A percentile compares a stretch with the other conserved stretches of the same genome.
These are phyloP conservation scores for Avena insularis DNA, from an alignment of 176 grass and related monocot species.

Conservation along the genomic window DNA sequence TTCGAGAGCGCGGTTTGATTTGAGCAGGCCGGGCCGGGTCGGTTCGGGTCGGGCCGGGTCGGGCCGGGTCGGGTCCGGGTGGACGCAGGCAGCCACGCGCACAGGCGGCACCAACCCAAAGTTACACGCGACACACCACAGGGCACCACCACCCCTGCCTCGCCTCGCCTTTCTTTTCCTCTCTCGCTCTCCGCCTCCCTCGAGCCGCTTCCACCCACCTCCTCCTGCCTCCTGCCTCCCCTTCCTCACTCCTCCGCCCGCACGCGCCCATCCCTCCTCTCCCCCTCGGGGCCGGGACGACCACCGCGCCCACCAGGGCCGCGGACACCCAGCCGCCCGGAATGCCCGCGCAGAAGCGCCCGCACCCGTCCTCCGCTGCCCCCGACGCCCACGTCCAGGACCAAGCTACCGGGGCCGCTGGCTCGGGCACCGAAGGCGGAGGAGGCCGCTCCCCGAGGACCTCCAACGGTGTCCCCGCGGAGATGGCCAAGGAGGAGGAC, in stretches of 20 bases:
- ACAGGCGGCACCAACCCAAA: constrained; percentile 38
- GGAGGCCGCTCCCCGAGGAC: constrained; percentile 1
- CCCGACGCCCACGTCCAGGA: constrained; percentile 38
- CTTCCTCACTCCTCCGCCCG: neutral
- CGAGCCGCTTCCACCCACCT: constrained; percentile 59
- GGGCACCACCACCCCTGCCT: constrained; percentile 1
- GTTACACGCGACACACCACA: constrained; percentile 37
- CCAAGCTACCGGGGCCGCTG: neutral
- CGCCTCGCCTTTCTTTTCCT: constrained; percentile 43
- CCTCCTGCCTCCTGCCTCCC: neutral
- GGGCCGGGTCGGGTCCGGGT: neutral
- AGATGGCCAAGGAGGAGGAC: constrained; percentile 39
- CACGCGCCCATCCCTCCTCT: neutral
- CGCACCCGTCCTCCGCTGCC: constrained; percentile 36
- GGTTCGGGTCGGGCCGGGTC: neutral
- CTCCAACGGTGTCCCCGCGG: neutral
- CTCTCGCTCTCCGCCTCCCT: constrained; percentile 62
- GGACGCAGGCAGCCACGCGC: constrained; percentile 21
- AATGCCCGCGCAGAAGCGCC: constrained; percentile 79
- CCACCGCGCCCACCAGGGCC: constrained; percentile 20
- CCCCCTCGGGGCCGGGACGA: constrained; percentile 9
- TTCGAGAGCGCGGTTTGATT: neutral
- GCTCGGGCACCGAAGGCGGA: neutral
- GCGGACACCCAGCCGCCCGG: neutral
- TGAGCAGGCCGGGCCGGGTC: neutral